A percentile compares a stretch with the other conserved stretches of the same genome.
These are phyloP conservation scores for Salisapilia sapeloensis DNA, from an alignment of 352 stramenopile species.

Conservation along the genomic window DNA sequence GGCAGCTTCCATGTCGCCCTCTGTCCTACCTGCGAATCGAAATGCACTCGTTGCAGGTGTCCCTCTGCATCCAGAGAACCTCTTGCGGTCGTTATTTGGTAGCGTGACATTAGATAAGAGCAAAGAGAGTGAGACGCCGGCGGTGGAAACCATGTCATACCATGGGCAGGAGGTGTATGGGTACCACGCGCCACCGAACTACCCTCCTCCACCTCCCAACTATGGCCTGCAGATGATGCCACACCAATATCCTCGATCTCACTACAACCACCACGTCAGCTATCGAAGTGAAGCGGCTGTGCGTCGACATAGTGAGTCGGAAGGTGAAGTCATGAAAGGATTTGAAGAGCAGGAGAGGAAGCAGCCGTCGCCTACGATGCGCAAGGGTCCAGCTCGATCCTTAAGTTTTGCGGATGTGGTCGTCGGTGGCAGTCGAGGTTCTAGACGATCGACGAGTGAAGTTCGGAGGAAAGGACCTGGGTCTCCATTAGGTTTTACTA, in stretches of 20 bases:
- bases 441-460: slow-evolving; percentile 3
- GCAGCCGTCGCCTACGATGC: slow-evolving; percentile 11
- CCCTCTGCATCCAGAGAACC: slow-evolving; percentile 59
- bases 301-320: too few species aligned
- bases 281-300: too few species aligned
- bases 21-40: slow-evolving; percentile 36
- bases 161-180: too few species aligned
- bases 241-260: too few species aligned
- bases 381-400: slow-evolving; percentile 54
- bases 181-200: too few species aligned
- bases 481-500: slow-evolving; percentile 21
- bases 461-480: slow-evolving; percentile 15
- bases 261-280: too few species aligned
- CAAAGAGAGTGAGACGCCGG: too few species aligned
- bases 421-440: slow-evolving; percentile 19
- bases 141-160: too few species aligned
- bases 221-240: too few species aligned
- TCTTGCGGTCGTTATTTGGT: slow-evolving; percentile 52
- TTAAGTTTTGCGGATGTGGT: slow-evolving; percentile 80
- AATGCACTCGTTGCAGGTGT: slow-evolving; percentile 42
- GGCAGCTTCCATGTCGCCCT: slow-evolving; percentile 26
- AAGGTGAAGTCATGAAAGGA: too few species aligned
- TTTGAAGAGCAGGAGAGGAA: slow-evolving; percentile 2
- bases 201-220: too few species aligned
- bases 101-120: too few species aligned